phyloP scores from a whole-genome alignment of 2,329 filamentous ascomycete genomes.

The Microdochium paspali region DNA sequence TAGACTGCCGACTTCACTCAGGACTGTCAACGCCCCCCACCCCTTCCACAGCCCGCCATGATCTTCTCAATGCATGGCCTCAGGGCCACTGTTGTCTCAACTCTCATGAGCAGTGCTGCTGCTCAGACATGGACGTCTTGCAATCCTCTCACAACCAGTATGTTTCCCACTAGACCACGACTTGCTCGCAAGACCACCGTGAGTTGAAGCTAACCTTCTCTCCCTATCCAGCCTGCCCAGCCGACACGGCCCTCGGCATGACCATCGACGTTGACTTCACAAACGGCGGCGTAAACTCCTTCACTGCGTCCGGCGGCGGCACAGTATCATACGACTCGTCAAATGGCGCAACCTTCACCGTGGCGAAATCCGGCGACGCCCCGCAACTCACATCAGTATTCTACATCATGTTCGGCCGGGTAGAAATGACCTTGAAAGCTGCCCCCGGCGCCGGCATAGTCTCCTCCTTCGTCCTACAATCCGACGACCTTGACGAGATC shows the following conservation, averaged over 20 bases:
- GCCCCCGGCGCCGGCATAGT: conserved; percentile 88
- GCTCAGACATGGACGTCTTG: conserved; percentile 21
- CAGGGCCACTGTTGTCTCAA: conserved; percentile 6
- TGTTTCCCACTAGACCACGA: conserved; percentile 3
- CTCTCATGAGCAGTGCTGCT: conserved; percentile 7
- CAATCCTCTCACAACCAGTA: conserved; percentile 18
- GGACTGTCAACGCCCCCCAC: too few species aligned
- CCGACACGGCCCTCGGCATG: conserved; percentile 73
- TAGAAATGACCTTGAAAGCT: conserved; percentile 76
- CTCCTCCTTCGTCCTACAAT: conserved; percentile 83
- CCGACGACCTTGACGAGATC: conserved; percentile 89
- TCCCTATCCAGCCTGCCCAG: conserved; percentile 49
- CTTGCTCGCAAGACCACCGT: background rate
- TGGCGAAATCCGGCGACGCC: conserved; percentile 68
- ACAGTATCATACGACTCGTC: conserved; percentile 58
- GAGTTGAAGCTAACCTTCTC: conserved; percentile 8
- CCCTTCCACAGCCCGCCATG: conserved; percentile 11
- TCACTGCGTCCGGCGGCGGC: conserved; percentile 53
- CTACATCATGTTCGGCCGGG: conserved; percentile 98
- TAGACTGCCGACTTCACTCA: too few species aligned
- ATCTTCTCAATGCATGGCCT: conserved; percentile 8
- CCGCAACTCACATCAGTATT: conserved; percentile 83
- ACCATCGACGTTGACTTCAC: conserved; percentile 80
- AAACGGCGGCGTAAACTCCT: conserved; percentile 67
- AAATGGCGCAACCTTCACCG: conserved; percentile 74